Percentiles rank a stretch among this genome's conserved stretches.
phyloP scores from a whole-genome alignment of 2,329 filamentous ascomycete species.

The Metarhizium album region DNA sequence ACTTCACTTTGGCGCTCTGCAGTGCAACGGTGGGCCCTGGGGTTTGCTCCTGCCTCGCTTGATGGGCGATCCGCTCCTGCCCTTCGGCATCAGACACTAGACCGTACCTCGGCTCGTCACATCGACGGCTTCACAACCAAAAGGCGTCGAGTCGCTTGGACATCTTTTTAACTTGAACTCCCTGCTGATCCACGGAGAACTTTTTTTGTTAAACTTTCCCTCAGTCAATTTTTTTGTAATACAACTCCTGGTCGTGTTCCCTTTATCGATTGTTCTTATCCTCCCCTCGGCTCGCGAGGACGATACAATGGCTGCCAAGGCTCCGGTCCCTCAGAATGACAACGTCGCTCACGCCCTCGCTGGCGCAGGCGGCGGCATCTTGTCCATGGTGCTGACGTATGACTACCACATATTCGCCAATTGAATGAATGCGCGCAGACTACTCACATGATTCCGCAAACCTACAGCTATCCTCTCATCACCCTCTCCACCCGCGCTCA shows the following conservation, averaged over 20 bases:
- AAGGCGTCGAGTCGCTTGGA: background rate
- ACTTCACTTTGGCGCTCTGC: background rate
- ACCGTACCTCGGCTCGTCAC: conserved; percentile 4
- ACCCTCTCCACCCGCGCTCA: conserved; percentile 95
- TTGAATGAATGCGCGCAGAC: background rate
- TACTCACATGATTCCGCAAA: background rate
- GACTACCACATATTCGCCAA: background rate
- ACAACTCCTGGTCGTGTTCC: background rate
- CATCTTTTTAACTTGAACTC: background rate
- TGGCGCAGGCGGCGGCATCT: conserved; percentile 82
- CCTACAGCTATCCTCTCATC: conserved; percentile 76
- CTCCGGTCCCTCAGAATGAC: conserved; percentile 74
- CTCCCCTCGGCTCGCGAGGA: background rate
- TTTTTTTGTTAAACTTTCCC: background rate
- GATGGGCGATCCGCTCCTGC: background rate
- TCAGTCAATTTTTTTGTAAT: background rate
- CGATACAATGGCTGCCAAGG: conserved; percentile 35
- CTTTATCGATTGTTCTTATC: background rate
- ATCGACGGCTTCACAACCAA: background rate
- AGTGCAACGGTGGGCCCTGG: background rate
- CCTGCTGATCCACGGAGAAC: background rate
- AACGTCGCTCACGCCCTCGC: conserved; percentile 94
- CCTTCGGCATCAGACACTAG: conserved; percentile 3
- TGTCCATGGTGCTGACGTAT: conserved; percentile 93
- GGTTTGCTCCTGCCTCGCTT: background rate